Conservation (phyloP, 176 grass and related monocot genomes). For the Zizania latifolia region DNA sequence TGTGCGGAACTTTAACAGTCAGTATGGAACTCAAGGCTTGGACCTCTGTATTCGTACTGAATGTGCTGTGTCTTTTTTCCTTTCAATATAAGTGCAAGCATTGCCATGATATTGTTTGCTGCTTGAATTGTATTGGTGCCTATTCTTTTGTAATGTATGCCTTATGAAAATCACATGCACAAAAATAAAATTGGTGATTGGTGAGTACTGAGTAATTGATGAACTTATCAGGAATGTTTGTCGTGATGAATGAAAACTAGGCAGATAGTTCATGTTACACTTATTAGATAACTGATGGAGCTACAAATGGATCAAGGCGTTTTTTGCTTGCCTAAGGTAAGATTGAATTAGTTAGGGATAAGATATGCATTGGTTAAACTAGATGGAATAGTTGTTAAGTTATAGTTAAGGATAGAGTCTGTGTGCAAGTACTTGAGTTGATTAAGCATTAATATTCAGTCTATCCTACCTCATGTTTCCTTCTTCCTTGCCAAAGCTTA, state of each 20-base stretch:
- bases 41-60: not conserved
- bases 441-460: too few species aligned
- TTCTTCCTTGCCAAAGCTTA: too few species aligned
- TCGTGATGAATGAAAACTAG: conserved; percentile 11
- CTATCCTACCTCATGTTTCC: too few species aligned
- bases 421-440: not conserved
- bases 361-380: too few species aligned
- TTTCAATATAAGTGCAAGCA: not conserved
- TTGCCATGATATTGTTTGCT: not conserved
- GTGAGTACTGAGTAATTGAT: conserved; percentile 1
- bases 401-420: not conserved
- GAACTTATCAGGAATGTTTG: not conserved
- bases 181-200: not conserved
- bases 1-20: not conserved
- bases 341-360: too few species aligned
- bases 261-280: not conserved
- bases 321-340: too few species aligned
- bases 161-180: not conserved
- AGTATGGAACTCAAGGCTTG: not conserved
- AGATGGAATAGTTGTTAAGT: not conserved
- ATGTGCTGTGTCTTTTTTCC: not conserved
- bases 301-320: too few species aligned
- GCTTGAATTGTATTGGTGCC: conserved; percentile 3
- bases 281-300: not conserved
- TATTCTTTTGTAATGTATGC: not conserved